Base-by-base conservation (phyloP, 2,329 filamentous ascomycete genomes). In the Scorias spongiosa region DNA sequence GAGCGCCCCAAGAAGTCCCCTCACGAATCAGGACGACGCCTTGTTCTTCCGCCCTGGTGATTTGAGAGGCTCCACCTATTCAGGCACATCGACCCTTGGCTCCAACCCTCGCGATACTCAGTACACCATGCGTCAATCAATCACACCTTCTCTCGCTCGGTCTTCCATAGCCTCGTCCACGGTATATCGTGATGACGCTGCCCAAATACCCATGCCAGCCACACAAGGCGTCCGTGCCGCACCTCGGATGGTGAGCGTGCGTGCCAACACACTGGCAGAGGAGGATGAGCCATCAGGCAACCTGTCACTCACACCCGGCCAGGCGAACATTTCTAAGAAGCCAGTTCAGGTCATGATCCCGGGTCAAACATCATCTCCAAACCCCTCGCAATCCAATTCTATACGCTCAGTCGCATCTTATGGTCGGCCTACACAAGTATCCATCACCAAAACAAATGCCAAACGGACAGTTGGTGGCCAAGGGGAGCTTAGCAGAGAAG, bases 41-140 rank as follows among this genome's bases (percentile, higher is more conserved):
- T 84, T 93, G 59, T 95, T 93, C 72, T 95, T 95, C 63, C 81
- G 93, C 54, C 88, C 88, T 10, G 82, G 82, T 47, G 86, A 94
- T 57, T 72, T 95, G 39, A 82, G 89, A 51, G 86, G 93, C 64
- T 94, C 87, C 6, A 89, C 86, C 10, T 94, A 88, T 65, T 93
- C 87, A 5, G 82, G 76, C 48, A 75, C 82, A 48, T 84, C 83
- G 10, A 59, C 58, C 1, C 40, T 61, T 1, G 71, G 68, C 29
- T 53, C 52, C 8, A 52, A 51, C 12, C 56, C 48, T 42, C 46
- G 55, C 41, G 55, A 58, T 39, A 60, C 49, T 62, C 56, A 62
- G 46, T 65, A 61, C 45, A 62, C 62, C 32, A 12, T 36, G 11
- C 32, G 17, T 40, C 63, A 63, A n/a, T 70, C 66, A 49, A 68